Evolutionary conservation across 192 early-diverging fungal species (phyloP), one percentile per base, ranked within the genome.

Genomic region (Phlyctochytrium bullatum): DNA sequence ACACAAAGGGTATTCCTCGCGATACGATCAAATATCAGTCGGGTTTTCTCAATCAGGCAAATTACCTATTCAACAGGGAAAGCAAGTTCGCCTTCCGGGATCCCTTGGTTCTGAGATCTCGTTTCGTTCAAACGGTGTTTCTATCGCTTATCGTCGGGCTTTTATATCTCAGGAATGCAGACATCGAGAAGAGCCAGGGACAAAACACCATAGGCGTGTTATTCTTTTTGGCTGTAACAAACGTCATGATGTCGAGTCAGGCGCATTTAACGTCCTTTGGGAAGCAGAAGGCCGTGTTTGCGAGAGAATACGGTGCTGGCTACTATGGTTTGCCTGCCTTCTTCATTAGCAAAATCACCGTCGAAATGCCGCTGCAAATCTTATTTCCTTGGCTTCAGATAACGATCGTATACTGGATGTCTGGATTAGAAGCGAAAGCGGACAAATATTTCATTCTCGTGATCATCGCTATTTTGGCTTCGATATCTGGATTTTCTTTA

Each of bases 271-370:
- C 73, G 28, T 71, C 77, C 23, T 88, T 85, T 70, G 73, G 80
- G 1, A 61, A 52, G 1, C 80, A 86, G 56, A 82, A 84, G 23
- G 59, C 74, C 17, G 84, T 88, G 25, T 86, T 88, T 58, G 36
- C 63, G 56, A 78, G 87, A 54, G 87, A 88, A 62, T 76, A 77
- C 73, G 77, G 74, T 3, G 73, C 74, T 6, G 69, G 54, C 2
- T 86, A 85, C 73, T 88, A 88, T 75, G 53, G 64, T 1, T 68
- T 86, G 17, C 74, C 80, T 0, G 76, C 83, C 12, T 86, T 81
- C 64, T 88, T 81, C 66, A 57, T 78, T 2, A 66, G 75, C 58
- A 88, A 88, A 68, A 76, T 85, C 62, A 68, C 72, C 52, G 69
- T 85, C 34, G 84, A 86, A 68, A 51, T 83, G 31, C 87, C 87